Conservation (phyloP, 2,329 filamentous ascomycete species). For the Fusarium pilosicola region DNA sequence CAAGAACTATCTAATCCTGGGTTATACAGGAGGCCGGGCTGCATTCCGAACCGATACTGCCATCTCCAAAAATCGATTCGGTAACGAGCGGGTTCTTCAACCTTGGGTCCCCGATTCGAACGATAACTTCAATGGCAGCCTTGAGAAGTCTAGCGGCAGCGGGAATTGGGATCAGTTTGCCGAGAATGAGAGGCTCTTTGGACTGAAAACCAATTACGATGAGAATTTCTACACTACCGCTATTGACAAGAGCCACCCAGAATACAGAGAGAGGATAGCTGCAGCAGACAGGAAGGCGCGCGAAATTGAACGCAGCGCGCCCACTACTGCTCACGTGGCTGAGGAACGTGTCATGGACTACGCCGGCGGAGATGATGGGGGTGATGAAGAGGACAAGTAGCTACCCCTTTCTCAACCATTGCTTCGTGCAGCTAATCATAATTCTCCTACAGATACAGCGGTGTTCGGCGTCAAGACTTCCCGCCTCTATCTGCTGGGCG, state of each 20-base stretch:
- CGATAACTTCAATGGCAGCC: constrained; percentile 73
- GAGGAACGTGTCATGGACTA: constrained; percentile 85
- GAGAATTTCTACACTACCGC: constrained; percentile 94
- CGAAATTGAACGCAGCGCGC: constrained; percentile 83
- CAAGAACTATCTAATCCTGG: constrained; percentile 16
- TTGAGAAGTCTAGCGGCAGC: constrained; percentile 68
- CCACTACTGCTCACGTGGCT: constrained; percentile 83
- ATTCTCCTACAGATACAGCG: constrained; percentile 75
- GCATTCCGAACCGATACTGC: constrained; percentile 88
- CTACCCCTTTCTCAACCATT: constrained; percentile 37
- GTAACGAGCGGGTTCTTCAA: constrained; percentile 80
- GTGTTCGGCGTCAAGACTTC: constrained; percentile 82
- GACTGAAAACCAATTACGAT: constrained; percentile 88
- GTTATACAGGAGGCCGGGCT: constrained; percentile 66
- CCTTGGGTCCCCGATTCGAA: constrained; percentile 78
- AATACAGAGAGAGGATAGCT: constrained; percentile 81
- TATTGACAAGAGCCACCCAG: constrained; percentile 85
- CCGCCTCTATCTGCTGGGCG: constrained; percentile 67
- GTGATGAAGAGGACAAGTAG: constrained; percentile 91
- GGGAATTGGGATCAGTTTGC: constrained; percentile 92
- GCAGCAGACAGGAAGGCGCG: constrained; percentile 84
- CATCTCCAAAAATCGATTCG: constrained; percentile 79
- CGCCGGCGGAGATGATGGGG: constrained; percentile 69
- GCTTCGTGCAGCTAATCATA: constrained; percentile 27
- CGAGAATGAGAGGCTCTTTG: constrained; percentile 87